phyloP scores from a whole-genome alignment of 2,329 filamentous ascomycete species.

The Aphanocladium album region DNA sequence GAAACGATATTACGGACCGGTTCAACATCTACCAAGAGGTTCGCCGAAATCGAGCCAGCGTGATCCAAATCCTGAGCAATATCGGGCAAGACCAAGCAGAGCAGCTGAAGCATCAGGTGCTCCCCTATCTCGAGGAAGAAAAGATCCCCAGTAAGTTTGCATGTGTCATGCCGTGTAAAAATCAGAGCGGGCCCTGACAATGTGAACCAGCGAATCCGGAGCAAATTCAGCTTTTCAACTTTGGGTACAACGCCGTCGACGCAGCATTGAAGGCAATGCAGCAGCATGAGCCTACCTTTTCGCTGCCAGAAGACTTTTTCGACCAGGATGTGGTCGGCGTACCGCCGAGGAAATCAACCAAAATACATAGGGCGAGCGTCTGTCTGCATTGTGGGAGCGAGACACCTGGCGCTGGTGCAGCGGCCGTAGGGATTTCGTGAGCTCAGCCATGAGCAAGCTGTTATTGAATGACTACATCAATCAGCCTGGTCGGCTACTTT shows the following conservation, averaged over 20 bases:
- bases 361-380: neutral
- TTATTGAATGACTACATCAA: neutral
- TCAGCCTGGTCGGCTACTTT: too few relatives aligned
- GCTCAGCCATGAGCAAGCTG: neutral
- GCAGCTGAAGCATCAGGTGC: constrained; percentile 24
- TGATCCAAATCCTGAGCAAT: constrained; percentile 36
- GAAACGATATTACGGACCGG: constrained; percentile 19
- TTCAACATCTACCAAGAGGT: constrained; percentile 22
- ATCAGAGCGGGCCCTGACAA: neutral
- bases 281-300: constrained; percentile 16
- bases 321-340: constrained; percentile 16
- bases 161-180: too few relatives aligned
- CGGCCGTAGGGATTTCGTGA: neutral
- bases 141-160: constrained; percentile 25
- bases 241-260: constrained; percentile 19
- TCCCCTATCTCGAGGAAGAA: constrained; percentile 23
- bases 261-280: constrained; percentile 18
- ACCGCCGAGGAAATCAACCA: neutral
- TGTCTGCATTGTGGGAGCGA: neutral
- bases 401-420: neutral
- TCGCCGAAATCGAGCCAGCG: constrained; percentile 25
- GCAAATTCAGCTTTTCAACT: constrained; percentile 17
- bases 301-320: constrained; percentile 19
- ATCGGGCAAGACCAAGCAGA: constrained; percentile 28
- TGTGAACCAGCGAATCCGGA: neutral